phyloP scores from a whole-genome alignment of 768 basidiomycete species.

The Tulasnella sp. region DNA sequence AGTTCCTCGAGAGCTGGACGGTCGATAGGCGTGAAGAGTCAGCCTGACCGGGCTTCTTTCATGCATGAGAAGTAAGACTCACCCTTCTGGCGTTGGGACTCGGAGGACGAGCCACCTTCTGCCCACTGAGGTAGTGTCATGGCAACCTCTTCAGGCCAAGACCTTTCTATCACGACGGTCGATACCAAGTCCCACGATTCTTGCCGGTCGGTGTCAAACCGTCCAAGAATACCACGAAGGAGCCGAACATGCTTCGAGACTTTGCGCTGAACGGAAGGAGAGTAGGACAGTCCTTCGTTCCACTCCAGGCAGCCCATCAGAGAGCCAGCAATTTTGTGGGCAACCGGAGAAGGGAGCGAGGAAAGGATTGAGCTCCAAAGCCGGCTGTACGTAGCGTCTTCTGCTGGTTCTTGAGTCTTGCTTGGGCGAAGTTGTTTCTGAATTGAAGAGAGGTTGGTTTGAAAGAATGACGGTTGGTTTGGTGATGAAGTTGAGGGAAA shows the following conservation, averaged over 20 bases:
- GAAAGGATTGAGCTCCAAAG: constrained; percentile 45
- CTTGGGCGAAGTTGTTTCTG: constrained; percentile 45
- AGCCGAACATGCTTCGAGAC: constrained; percentile 51
- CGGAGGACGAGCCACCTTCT: constrained; percentile 35
- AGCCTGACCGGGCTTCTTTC: constrained; percentile 37
- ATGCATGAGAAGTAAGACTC: constrained; percentile 8
- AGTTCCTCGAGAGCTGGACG: constrained; percentile 30
- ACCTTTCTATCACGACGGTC: constrained; percentile 46
- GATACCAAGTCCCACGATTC: constrained; percentile 48
- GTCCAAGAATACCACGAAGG: constrained; percentile 49
- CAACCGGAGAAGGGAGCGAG: constrained; percentile 44
- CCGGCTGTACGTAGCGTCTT: constrained; percentile 36
- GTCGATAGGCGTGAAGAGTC: neutral
- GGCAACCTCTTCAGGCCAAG: constrained; percentile 53
- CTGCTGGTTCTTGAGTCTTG: neutral
- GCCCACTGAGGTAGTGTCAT: constrained; percentile 67
- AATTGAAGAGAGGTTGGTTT: constrained; percentile 63
- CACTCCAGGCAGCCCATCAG: constrained; percentile 45
- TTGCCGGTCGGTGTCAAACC: constrained; percentile 34
- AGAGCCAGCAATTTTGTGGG: constrained; percentile 54
- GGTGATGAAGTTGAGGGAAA: constrained; percentile 46
- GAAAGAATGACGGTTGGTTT: constrained; percentile 31
- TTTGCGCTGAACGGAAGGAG: constrained; percentile 34
- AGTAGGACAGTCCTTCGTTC: constrained; percentile 31
- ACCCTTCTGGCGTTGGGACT: constrained; percentile 30